Conservation (phyloP, 352 stramenopile species). For the Paralagenidium karlingii region DNA sequence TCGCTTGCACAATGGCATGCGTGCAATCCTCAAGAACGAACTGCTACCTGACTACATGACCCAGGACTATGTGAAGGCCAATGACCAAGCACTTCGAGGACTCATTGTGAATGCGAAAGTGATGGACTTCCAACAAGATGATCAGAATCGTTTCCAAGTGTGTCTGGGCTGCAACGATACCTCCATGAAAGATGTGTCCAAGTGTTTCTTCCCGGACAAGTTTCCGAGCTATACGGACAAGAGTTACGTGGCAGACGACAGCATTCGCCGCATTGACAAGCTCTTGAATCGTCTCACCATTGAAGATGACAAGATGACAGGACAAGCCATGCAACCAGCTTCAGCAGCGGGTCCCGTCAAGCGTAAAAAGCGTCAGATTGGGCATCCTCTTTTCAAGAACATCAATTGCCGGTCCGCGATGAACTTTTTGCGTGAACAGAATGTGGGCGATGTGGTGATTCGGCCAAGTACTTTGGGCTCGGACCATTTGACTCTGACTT, state of each 20-base stretch:
- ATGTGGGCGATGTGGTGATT: conserved; percentile 75
- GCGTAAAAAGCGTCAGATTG: conserved; percentile 81
- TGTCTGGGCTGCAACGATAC: conserved; percentile 62
- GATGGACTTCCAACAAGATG: conserved; percentile 52
- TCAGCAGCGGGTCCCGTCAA: conserved; percentile 17
- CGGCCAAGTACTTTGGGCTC: conserved; percentile 69
- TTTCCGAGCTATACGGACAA: conserved; percentile 42
- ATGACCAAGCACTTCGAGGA: conserved; percentile 65
- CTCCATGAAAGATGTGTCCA: conserved; percentile 60
- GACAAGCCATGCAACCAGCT: too few relatives aligned
- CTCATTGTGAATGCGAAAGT: conserved; percentile 84
- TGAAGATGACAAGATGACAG: conserved; percentile 60
- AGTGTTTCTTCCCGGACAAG: conserved; percentile 48
- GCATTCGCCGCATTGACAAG: conserved; percentile 51
- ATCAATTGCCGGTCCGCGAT: conserved; percentile 77
- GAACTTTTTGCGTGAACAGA: conserved; percentile 66
- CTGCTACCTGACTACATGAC: conserved; percentile 67
- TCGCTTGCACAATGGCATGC: conserved; percentile 74
- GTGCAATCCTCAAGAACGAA: conserved; percentile 62
- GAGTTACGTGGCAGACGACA: conserved; percentile 49
- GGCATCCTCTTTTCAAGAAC: conserved; percentile 76
- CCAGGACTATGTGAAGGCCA: conserved; percentile 18
- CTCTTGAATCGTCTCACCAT: conserved; percentile 59
- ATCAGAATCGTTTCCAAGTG: conserved; percentile 59
- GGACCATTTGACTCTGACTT: conserved; percentile 79